A percentile compares a stretch with the other conserved stretches of the same genome.
phyloP scores from a whole-genome alignment of 306 rosid genomes.

The Vigna unguiculata region DNA sequence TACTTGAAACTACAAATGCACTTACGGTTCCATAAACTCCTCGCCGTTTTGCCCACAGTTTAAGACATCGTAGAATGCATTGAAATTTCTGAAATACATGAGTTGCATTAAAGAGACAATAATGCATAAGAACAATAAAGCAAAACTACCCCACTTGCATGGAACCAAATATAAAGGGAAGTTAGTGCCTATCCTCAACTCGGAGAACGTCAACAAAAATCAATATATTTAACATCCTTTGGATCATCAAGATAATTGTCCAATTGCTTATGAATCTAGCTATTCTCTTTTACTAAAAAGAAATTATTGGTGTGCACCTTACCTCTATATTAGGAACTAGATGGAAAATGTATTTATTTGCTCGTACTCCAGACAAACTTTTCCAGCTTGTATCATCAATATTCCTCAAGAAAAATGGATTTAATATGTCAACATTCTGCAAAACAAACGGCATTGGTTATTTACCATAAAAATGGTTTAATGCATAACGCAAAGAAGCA shows the following conservation, averaged over 20 bases:
- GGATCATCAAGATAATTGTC: constrained; percentile 9
- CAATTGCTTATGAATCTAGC: background rate
- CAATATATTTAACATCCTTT: background rate
- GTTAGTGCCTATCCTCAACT: background rate
- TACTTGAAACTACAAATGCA: constrained; percentile 29
- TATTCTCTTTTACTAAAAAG: constrained; percentile 5
- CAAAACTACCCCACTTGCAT: constrained; percentile 21
- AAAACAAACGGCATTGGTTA: background rate
- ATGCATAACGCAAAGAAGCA: constrained; percentile 1
- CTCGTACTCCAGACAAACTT: constrained; percentile 64
- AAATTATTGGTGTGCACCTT: constrained; percentile 33
- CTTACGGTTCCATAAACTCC: constrained; percentile 68
- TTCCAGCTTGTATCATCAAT: constrained; percentile 61
- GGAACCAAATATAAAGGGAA: constrained; percentile 8
- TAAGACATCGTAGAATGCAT: constrained; percentile 54
- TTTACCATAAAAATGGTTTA: background rate
- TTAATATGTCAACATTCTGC: constrained; percentile 56
- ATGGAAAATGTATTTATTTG: constrained; percentile 54
- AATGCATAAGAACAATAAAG: constrained; percentile 23
- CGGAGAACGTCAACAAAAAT: constrained; percentile 3
- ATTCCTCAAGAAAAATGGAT: constrained; percentile 52
- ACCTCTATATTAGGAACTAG: constrained; percentile 59
- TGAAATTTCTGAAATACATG: constrained; percentile 55
- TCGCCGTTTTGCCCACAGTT: constrained; percentile 64
- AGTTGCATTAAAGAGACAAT: constrained; percentile 32